phyloP scores from a whole-genome alignment of 2,329 filamentous ascomycete genomes.

The Exophiala dermatitidis region DNA sequence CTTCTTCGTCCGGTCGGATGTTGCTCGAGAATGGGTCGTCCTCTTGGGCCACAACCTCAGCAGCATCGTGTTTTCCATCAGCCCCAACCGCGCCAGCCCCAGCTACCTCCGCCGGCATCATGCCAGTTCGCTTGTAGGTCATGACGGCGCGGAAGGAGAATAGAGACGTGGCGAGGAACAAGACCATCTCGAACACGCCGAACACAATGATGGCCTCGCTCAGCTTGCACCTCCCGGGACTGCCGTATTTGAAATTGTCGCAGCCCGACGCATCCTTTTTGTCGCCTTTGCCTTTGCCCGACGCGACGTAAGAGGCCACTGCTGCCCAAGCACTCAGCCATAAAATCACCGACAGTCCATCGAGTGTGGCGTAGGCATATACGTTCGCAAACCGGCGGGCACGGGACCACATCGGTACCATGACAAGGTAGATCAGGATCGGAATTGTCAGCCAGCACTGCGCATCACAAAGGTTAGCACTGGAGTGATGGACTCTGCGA shows the following conservation, averaged over 20 bases:
- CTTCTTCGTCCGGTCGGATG: constrained; percentile 35
- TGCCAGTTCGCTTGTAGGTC: constrained; percentile 52
- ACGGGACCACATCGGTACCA: constrained; percentile 55
- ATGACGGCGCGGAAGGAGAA: constrained; percentile 50
- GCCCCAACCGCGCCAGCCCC: constrained; percentile 27
- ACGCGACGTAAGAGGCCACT: constrained; percentile 49
- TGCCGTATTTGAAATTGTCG: constrained; percentile 50
- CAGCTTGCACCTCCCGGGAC: constrained; percentile 49
- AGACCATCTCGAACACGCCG: constrained; percentile 52
- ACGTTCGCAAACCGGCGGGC: constrained; percentile 53
- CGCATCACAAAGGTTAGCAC: not conserved
- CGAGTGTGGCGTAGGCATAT: constrained; percentile 52
- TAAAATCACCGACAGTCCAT: constrained; percentile 48
- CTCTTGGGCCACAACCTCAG: constrained; percentile 43
- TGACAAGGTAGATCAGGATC: constrained; percentile 52
- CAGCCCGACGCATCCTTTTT: constrained; percentile 43
- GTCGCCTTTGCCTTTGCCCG: constrained; percentile 47
- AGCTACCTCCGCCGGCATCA: constrained; percentile 41
- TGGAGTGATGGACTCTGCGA: not conserved
- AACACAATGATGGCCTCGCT: constrained; percentile 51
- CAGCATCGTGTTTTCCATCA: constrained; percentile 32
- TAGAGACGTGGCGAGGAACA: constrained; percentile 47
- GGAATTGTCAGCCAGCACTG: constrained; percentile 56
- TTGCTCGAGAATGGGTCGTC: constrained; percentile 40
- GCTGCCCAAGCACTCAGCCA: constrained; percentile 55